These are phyloP conservation scores for Selenicereus undatus DNA, from an alignment of 148 eudicot genomes.

Conservation along the genomic window DNA sequence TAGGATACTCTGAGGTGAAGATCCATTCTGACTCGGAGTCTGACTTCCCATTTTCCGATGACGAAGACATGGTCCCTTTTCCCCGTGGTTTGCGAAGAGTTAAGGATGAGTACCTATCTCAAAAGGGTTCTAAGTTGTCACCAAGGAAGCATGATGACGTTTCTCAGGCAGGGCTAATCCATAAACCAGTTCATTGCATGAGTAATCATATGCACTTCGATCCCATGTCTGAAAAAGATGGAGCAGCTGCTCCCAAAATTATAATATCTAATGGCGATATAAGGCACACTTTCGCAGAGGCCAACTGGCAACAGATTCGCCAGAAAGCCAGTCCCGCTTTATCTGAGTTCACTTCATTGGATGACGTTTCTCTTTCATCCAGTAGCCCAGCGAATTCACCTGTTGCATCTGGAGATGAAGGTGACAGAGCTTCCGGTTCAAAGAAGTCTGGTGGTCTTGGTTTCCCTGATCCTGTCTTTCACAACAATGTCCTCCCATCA, in stretches of 20 bases:
- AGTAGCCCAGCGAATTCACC: conserved; percentile 17
- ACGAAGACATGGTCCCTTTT: conserved; percentile 36
- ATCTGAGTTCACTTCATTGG: conserved; percentile 34
- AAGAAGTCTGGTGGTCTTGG: conserved; percentile 21
- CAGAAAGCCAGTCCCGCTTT: conserved; percentile 20
- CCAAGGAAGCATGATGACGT: conserved; percentile 23
- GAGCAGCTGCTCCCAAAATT: conserved; percentile 22
- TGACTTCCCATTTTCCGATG: conserved; percentile 51
- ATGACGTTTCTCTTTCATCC: conserved; percentile 35
- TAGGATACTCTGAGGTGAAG: conserved; percentile 59
- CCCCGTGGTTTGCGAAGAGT: conserved; percentile 18
- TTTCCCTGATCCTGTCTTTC: conserved; percentile 16
- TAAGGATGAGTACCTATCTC: conserved; percentile 13
- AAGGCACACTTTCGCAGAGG: conserved; percentile 31
- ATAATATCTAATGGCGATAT: conserved; percentile 18
- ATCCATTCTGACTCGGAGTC: conserved; percentile 65
- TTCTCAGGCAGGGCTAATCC: conserved; percentile 14
- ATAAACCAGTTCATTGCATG: conserved; percentile 17
- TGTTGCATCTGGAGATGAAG: conserved; percentile 21
- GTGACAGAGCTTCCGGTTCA: conserved; percentile 21
- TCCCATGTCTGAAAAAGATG: conserved; percentile 26
- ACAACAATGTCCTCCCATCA: conserved; percentile 2
- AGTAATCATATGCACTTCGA: conserved; percentile 24
- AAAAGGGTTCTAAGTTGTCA: conserved; percentile 14
- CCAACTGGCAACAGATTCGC: conserved; percentile 34